phyloP scores from a whole-genome alignment of 1,284 basidiomycete species.

The Meripilus lineatus region DNA sequence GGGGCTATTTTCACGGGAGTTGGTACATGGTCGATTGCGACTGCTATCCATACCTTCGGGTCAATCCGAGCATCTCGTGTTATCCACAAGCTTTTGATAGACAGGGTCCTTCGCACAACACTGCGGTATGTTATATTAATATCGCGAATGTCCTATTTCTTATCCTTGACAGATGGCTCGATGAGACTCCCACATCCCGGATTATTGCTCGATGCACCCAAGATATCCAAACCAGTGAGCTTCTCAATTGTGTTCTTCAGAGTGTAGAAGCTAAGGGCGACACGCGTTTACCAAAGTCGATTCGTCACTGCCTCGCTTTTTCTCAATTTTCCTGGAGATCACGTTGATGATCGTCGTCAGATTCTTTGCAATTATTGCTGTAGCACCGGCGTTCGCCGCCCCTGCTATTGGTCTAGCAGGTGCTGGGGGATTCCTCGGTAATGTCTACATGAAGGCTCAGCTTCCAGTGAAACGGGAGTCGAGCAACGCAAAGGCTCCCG shows the following conservation, averaged over 20 bases:
- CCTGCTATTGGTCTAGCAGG: constrained; percentile 32
- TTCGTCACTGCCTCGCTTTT: constrained; percentile 22
- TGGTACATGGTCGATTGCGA: constrained; percentile 19
- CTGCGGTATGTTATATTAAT: constrained; percentile 28
- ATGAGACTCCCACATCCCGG: constrained; percentile 50
- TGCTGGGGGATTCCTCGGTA: constrained; percentile 38
- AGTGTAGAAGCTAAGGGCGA: neutral
- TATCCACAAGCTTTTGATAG: constrained; percentile 50
- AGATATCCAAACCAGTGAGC: constrained; percentile 43
- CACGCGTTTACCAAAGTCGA: constrained; percentile 24
- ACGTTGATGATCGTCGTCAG: constrained; percentile 32
- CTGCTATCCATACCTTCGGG: constrained; percentile 31
- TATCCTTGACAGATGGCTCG: constrained; percentile 35
- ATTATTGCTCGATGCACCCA: constrained; percentile 56
- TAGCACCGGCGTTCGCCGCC: constrained; percentile 36
- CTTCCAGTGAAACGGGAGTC: constrained; percentile 72
- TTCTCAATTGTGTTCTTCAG: neutral
- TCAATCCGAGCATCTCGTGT: constrained; percentile 44
- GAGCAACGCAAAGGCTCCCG: constrained; percentile 57
- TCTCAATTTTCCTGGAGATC: constrained; percentile 25
- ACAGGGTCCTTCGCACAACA: constrained; percentile 50
- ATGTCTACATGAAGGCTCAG: constrained; percentile 61
- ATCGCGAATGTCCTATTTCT: neutral
- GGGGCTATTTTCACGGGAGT: constrained; percentile 26
- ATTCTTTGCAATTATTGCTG: constrained; percentile 35